Percentiles rank a stretch among this genome's conserved stretches.
phyloP scores from a whole-genome alignment of 2,329 filamentous ascomycete genomes.

The Hypoxylon sp. region DNA sequence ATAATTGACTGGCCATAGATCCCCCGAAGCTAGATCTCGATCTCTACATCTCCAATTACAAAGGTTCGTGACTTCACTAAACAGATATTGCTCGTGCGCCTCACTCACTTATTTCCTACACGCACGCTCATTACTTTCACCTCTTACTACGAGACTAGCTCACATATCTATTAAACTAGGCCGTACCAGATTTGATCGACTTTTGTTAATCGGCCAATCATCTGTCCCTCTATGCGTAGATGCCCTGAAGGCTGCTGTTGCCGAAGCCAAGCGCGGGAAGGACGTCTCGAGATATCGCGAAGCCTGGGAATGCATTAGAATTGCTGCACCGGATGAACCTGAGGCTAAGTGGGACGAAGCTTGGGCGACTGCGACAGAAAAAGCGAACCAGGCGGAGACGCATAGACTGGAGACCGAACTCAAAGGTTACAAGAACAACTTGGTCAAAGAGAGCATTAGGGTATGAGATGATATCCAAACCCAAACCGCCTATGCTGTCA shows the following conservation, averaged over 20 bases:
- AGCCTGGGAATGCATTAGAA: conserved; percentile 75
- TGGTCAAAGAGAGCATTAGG: conserved; percentile 96
- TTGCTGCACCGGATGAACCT: conserved; percentile 75
- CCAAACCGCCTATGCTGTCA: neutral
- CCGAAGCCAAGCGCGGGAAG: conserved; percentile 81
- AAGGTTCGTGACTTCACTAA: conserved; percentile 67
- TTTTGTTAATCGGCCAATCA: conserved; percentile 84
- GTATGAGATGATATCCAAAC: conserved; percentile 63
- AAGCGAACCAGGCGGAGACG: conserved; percentile 77
- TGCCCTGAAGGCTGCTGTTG: conserved; percentile 82
- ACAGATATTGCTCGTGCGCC: neutral
- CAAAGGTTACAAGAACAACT: conserved; percentile 94
- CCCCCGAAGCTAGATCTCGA: conserved; percentile 92
- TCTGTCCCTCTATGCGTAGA: conserved; percentile 84
- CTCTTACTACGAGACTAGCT: conserved; percentile 15
- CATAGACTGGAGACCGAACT: conserved; percentile 86
- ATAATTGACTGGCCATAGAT: conserved; percentile 64
- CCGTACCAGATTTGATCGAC: conserved; percentile 83
- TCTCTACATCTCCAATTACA: conserved; percentile 90
- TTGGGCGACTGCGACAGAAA: conserved; percentile 82
- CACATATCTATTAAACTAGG: conserved; percentile 66
- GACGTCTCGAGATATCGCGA: conserved; percentile 81
- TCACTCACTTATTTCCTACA: neutral
- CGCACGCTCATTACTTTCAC: conserved; percentile 11
- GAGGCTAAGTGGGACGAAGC: conserved; percentile 76